Percentiles rank a stretch among this genome's conserved stretches.
phyloP scores from a whole-genome alignment of 805 yeast species.

The Hanseniaspora occidentalis region DNA sequence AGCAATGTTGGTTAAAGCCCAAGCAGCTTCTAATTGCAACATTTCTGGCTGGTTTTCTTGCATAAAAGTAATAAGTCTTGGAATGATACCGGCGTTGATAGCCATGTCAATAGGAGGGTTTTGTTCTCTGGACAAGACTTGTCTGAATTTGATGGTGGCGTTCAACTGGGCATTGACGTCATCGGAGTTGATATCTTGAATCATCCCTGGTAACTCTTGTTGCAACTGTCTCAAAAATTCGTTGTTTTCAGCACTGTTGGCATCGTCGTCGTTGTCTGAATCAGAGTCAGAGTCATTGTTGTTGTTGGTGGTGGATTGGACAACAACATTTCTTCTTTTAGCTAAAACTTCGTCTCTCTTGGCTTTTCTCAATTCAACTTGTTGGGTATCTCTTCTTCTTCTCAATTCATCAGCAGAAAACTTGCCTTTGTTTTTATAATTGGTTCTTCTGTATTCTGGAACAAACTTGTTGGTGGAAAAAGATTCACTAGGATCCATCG shows the following conservation, averaged over 20 bases:
- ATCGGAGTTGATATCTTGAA: conserved; percentile 62
- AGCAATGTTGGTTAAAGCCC: conserved; percentile 99
- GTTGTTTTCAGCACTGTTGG: conserved; percentile 20
- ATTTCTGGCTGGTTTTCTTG: conserved; percentile 62
- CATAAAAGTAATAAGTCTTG: conserved; percentile 81
- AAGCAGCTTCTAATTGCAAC: conserved; percentile 94
- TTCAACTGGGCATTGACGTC: conserved; percentile 71
- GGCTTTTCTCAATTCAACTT: conserved; percentile 90
- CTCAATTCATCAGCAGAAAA: conserved; percentile 93
- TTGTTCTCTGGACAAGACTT: conserved; percentile 82
- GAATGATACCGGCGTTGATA: conserved; percentile 87
- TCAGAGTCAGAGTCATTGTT: conserved; percentile 31
- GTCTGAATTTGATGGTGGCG: conserved; percentile 89
- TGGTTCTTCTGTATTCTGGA: conserved; percentile 95
- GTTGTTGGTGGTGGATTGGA: conserved; percentile 39
- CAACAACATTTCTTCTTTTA: conserved; percentile 73
- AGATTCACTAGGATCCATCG: conserved; percentile 2
- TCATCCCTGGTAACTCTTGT: conserved; percentile 72
- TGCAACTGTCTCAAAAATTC: conserved; percentile 37
- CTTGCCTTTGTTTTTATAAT: conserved; percentile 87
- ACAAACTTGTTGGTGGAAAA: conserved; percentile 64
- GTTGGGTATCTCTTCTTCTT: conserved; percentile 95
- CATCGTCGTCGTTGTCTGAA: conserved; percentile 12
- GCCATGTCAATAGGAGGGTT: conserved; percentile 95
- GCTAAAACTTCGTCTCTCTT: conserved; percentile 91